Evolutionary conservation across 192 early-diverging fungal species (phyloP), one percentile per base, ranked within the genome.

Genomic region (Umbelopsis vinacea): DNA sequence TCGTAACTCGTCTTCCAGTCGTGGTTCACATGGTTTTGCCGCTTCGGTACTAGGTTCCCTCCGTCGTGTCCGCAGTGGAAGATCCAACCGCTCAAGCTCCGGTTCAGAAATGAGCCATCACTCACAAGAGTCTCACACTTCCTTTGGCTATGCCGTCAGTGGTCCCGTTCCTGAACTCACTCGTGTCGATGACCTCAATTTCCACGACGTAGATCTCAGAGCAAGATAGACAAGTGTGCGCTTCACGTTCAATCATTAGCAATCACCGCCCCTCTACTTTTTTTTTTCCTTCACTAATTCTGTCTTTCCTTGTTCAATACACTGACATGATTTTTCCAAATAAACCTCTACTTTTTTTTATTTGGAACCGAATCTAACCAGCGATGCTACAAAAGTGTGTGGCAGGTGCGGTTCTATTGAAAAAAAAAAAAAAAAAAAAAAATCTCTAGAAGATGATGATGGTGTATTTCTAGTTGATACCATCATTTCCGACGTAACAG

Each of bases 181-280:
- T 45, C 75, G 75, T 76, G 66, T 76, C 24, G 75, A 76, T 76
- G 66, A 55, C 46, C 50, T 46, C 35, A 29, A 71, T 14, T 63
- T 63, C 57, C 57, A 63, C 26, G 57, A 63, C 17, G 57, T 63
- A n/a, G 57, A 63, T 37, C 57, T 63, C 57, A 63, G 57, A 63
- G 33, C 57, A 35, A 63, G 57, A 63, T 63, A 63, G 57, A 63
- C 33, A 63, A 4, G 40, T 63, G 57, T 63, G 33, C 26, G 2
- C 29, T 22, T 29, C 57, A 38, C 12, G 33, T 37, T 17, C 33
- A 63, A 19, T 37, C 33, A 29, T 35, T 17, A 37, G 57, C 57
- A 37, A 63, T 5, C 57, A 63, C 57, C 26, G 29, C 26, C 26
- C n/a, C 22, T 23, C 23, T 54, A 24, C 23, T 54, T 63, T 12